Base-by-base conservation (phyloP, 1,139 yeast genomes). In the Suhomyces maxii region DNA sequence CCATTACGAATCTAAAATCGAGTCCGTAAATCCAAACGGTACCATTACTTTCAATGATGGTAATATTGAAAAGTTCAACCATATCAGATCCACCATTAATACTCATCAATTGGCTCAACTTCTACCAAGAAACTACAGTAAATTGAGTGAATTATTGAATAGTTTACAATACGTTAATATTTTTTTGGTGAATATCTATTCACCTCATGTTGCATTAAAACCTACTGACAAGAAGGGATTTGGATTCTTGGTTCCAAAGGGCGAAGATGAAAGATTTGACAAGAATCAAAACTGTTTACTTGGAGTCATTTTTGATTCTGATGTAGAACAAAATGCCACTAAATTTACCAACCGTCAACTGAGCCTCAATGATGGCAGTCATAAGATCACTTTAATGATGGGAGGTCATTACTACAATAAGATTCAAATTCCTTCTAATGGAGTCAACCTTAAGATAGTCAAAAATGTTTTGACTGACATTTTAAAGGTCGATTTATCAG, bases 221-320 rank as follows among this genome's bases (percentile, higher is more conserved):
- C 84, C 84, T 1, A 67, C 66, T 34, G 68, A 68, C 38, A 61
- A 64, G 38, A 66, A 76, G 42, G 96, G 97, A 41, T 93, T 93
- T 72, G 99, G 99, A 2, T 89, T 87, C 57, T 75, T 93, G 45
- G 88, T 89, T 3, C 99, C 99, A 1, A 63, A 63, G 42, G 35
- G 76, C 67, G 59, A 67, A 67, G 31, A 18, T n/a, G 36, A 31
- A n/a, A 43, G 34, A 14, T 35, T 36, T 7, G 39, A 41, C n/a
- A 55, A 63, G 7, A 86, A 88, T 56, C 77, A 81, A 1, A 84
- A 83, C 43, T 74, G 80, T 23, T 67, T 90, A 14, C 71, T 93
- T 37, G 99, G 99, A 2, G 89, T 89, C 1, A 89, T 93, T 31
- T 93, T 87, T 65, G 98, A 93, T 63, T 88, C 97, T 1, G 90